Base-by-base conservation (phyloP, 2,329 filamentous ascomycete species). In the Verticillium zaregamsianum region DNA sequence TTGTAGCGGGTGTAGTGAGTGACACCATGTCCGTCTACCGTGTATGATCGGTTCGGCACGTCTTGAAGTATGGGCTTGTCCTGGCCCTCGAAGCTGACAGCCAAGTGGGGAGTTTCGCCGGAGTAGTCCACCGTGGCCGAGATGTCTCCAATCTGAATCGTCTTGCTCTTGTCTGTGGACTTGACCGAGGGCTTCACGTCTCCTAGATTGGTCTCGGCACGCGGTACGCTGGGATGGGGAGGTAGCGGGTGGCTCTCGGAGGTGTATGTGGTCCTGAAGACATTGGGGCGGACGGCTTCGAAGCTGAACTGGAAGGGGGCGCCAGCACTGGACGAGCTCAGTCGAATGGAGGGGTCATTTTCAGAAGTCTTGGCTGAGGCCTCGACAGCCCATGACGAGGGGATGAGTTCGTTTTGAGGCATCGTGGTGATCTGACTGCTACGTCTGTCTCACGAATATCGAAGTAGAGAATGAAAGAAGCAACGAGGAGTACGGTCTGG, bases 181-280 rank as follows among this genome's bases (percentile, higher is more conserved):
- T 74, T 73, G 1, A 72, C 71, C 6, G 70, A 70, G 1, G 71
- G 65, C 5, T 74, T 65, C 5, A 68, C 64, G 17, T 69, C 65
- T 2, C 71, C 65, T 2, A 82, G 66, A 12, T 77, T 60, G 0
- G 62, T 66, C 37, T 65, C 58, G 15, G 35, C 69, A n/a, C 77
- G 77, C 8, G 71, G 72, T 5, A 85, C 79, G 60, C 86, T 89
- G 8, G 88, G 88, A 67, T 86, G 85, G 1, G 88, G 88, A 32
- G 89, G 86, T 2, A 90, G 70, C 7, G 85, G 85, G 68, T 91
- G 88, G 2, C 80, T 78, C 15, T 78, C 68, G 0, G 88, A 88
- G 1, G 83, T 81, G 69, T 91, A 91, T 0, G 86, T 88, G 1
- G 88, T 89, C 52, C 88, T 79, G 73, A 91, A 92, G 17, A 91